Evolutionary conservation across 1,284 basidiomycete species (phyloP), one percentile per base, ranked within the genome.

Genomic region (Trichosporon faecale): DNA sequence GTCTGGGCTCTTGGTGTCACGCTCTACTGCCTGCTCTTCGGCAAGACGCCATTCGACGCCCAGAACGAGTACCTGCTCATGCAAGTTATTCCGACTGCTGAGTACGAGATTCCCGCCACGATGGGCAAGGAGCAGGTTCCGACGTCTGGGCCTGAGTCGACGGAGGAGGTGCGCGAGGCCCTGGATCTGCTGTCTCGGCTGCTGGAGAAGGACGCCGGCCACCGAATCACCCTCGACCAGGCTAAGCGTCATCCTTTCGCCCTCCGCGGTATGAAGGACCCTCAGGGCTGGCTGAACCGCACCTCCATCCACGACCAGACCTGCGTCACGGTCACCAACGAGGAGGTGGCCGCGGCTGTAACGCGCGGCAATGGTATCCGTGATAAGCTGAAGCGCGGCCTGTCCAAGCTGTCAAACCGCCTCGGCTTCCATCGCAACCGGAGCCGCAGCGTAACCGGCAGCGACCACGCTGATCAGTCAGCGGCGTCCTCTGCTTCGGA

Each of bases 1-100:
- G 89, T 99, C n/a, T 99, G 96, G 96, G 95, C 97, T 0, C 88
- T 99, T 8, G 97, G 97, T n/a, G 92, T 98, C 40, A 99, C 97
- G 0, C 86, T 98, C 14, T 99, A 95, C 84, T 97, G 95, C 78
- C 88, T 99, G 60, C 87, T 98, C 1, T 98, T 98, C 76, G 97
- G 94, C 27, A 85, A 85, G 67, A 87, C 90, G 7, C 93, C 93
- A 0, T 94, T 90, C 84, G 76, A 88, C 81, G 83, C 87, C 57
- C 85, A 88, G 70, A 86, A 88, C 74, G 93, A 95, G 84, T 97
- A 89, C 80, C 88, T 88, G 57, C 85, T 98, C 60, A 98, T 97
- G 83, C 87, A 90, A 72, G 87, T 91, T 68, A 97, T 98, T 64
- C 90, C 93, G 66, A 89, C 88, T 65, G 88, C 89, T 46, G 90